phyloP scores from a whole-genome alignment of 75 land plant species.

The Pinus taeda region DNA sequence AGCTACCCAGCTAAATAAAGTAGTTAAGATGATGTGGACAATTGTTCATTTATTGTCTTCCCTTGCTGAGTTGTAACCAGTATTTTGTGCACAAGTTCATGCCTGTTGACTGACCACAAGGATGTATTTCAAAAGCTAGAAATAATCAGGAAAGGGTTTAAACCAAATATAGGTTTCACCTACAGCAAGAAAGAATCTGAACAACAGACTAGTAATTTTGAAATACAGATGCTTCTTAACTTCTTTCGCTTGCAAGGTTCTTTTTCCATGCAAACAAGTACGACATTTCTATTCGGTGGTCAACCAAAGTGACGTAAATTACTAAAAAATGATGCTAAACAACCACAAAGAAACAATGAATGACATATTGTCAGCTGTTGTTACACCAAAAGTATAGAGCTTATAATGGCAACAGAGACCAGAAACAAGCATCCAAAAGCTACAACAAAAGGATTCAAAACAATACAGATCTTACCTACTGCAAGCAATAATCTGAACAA shows the following conservation, averaged over 20 bases:
- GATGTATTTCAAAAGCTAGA: not conserved
- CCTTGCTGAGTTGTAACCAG: not conserved
- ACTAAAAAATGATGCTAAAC: not conserved
- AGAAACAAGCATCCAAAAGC: not conserved
- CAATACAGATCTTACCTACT: not conserved
- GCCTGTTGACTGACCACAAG: not conserved
- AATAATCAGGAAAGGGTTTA: not conserved
- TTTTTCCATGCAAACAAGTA: not conserved
- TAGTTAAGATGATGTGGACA: too few relatives aligned
- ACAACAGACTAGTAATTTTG: not conserved
- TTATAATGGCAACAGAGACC: not conserved
- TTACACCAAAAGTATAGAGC: not conserved
- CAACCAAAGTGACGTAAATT: not conserved
- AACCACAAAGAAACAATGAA: not conserved
- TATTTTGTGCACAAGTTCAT: not conserved
- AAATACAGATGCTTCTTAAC: not conserved
- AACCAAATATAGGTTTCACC: not conserved
- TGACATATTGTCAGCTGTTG: too few relatives aligned
- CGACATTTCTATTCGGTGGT: not conserved
- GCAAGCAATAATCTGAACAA: not conserved
- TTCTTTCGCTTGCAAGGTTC: not conserved
- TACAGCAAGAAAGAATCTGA: too few relatives aligned
- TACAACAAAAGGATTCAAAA: not conserved
- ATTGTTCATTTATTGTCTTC: not conserved
- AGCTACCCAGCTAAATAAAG: not conserved